phyloP scores from a whole-genome alignment of 495 filamentous ascomycete genomes.

The Sabuloglossum arenarium region DNA sequence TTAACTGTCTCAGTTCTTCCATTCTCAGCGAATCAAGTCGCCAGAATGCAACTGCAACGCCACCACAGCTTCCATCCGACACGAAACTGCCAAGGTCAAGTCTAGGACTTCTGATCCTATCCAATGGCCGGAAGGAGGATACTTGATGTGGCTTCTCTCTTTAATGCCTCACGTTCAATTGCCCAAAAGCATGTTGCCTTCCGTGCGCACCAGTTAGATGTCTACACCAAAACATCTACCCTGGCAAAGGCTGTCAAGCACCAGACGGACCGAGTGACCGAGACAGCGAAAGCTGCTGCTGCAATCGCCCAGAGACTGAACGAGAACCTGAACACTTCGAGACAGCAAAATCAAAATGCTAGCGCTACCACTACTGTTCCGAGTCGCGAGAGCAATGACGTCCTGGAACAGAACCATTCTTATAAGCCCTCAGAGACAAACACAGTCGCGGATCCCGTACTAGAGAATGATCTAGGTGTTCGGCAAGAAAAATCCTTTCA shows the following conservation, averaged over 20 bases:
- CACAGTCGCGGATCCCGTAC: conserved; percentile 11
- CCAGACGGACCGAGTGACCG: conserved; percentile 39
- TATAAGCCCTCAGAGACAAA: conserved; percentile 18
- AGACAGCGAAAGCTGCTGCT: conserved; percentile 41
- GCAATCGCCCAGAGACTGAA: conserved; percentile 35
- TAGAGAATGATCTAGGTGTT: conserved; percentile 17
- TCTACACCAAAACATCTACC: conserved; percentile 57
- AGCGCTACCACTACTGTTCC: conserved; percentile 7
- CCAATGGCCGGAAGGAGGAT: conserved; percentile 49
- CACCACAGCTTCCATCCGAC: neutral
- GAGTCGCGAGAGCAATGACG: conserved; percentile 11
- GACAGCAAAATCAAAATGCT: neutral
- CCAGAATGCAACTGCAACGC: neutral
- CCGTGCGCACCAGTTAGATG: conserved; percentile 54
- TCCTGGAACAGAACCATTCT: conserved; percentile 24
- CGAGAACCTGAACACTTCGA: conserved; percentile 17
- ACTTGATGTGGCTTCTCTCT: conserved; percentile 58
- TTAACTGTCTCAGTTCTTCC: neutral
- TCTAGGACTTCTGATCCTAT: neutral
- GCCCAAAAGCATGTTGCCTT: conserved; percentile 62
- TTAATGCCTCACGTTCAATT: conserved; percentile 56
- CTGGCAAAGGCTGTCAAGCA: conserved; percentile 44
- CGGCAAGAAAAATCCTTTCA: conserved; percentile 20
- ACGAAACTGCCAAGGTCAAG: neutral
- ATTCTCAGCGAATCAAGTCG: neutral